Base-by-base conservation (phyloP, 2,329 filamentous ascomycete genomes). In the Delphinella strobiligena region DNA sequence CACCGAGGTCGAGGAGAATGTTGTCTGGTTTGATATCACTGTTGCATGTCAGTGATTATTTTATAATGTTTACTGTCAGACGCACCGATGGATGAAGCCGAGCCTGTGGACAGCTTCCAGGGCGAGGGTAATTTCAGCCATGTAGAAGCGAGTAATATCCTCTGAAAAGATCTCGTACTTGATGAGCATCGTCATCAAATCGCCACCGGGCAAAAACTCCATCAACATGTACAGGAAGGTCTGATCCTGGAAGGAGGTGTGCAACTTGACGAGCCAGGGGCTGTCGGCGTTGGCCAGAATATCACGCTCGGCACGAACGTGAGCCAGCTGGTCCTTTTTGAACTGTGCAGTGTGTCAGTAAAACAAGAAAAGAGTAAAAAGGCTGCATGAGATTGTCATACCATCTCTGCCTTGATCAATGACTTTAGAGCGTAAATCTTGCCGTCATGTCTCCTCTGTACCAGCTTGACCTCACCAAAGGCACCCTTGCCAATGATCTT, bases 111-210 rank as follows among this genome's bases (percentile, higher is more conserved):
- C 91, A 11, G 91, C 91, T 58, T 98, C 91, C 50, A 98, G 96
- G n/a, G 91, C 91, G 56, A 96, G 74, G 17, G 94, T 85, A 53
- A 96, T 89, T 62, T 98, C 89, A 17, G 91, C 91, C 76, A 98
- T 98, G 64, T 98, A 98, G 64, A 98, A 98, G 14, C 91, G 79
- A 19, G 91, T 98, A 50, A 98, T 96, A 51, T 98, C 91, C 61
- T 96, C 89, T 0, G 87, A 93, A 62, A 98, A 98, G 60, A 98
- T 95, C 61, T 98, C 91, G 57, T 98, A 98, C 72, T 96, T 98
- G 69, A 98, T 98, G 51, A 98, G 72, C 91, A 98, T 98, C 3
- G 91, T 98, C 91, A 98, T 98, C 60, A 98, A 64, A 67, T 98
- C 91, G 61, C 91, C 91, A 61, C 91, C 91, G 5, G 91, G 91